Conservation (phyloP, 2,329 filamentous ascomycete genomes). For the Macrophomina phaseolina region DNA sequence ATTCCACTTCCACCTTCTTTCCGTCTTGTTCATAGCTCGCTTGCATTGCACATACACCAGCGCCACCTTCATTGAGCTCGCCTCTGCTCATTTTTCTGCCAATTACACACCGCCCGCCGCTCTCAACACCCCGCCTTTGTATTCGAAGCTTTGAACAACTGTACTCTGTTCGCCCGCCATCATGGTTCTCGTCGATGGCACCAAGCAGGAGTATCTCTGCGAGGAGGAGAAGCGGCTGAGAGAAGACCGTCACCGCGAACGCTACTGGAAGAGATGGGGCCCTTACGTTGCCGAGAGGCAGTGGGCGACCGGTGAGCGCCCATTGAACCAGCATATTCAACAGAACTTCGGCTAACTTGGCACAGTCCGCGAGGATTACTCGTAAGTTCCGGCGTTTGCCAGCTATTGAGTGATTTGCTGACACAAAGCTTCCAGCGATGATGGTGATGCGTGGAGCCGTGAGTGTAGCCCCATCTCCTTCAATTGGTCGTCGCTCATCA, state of each 20-base stretch:
- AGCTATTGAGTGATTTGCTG: constrained; percentile 31
- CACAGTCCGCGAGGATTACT: constrained; percentile 89
- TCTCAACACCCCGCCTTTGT: constrained; percentile 4
- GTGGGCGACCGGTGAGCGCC: constrained; percentile 86
- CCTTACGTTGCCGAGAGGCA: constrained; percentile 92
- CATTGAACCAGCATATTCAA: constrained; percentile 9
- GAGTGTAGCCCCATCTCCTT: constrained; percentile 50
- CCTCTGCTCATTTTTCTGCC: neutral
- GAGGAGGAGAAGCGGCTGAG: constrained; percentile 90
- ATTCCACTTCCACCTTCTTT: neutral
- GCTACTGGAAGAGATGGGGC: constrained; percentile 99
- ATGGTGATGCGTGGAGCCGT: constrained; percentile 96
- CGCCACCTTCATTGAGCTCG: constrained; percentile 19
- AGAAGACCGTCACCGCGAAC: constrained; percentile 79
- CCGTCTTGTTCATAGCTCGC: constrained; percentile 15
- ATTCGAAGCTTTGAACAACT: constrained; percentile 1
- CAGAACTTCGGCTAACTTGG: constrained; percentile 37
- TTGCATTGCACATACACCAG: constrained; percentile 19
- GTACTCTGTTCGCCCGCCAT: constrained; percentile 27
- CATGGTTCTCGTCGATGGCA: constrained; percentile 86
- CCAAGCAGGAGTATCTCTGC: constrained; percentile 79
- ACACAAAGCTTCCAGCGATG: constrained; percentile 59
- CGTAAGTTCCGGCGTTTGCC: constrained; percentile 53
- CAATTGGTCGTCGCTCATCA: constrained; percentile 35
- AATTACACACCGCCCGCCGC: constrained; percentile 1